phyloP scores from a whole-genome alignment of 2,329 filamentous ascomycete species.

The Aspergillus felis region DNA sequence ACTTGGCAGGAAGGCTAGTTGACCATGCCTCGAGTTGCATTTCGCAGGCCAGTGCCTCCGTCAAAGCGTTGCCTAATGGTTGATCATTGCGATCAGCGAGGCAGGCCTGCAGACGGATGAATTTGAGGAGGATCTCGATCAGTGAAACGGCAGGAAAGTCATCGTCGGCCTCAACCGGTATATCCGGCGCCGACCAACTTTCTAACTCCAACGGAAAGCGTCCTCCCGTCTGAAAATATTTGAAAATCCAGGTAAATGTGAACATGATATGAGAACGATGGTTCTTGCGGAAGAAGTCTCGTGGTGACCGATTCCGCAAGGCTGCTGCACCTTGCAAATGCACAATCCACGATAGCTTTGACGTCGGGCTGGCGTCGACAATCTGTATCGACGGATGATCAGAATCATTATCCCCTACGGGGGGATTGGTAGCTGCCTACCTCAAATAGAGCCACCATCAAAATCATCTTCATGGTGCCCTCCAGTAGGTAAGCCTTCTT shows the following conservation, averaged over 20 bases:
- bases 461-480: conserved; percentile 12
- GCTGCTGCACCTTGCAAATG: conserved; percentile 21
- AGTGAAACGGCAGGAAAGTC: conserved; percentile 9
- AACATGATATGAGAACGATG: too few species aligned
- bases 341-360: conserved; percentile 14
- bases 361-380: conserved; percentile 14
- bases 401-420: neutral
- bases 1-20: conserved; percentile 12
- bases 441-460: conserved; percentile 21
- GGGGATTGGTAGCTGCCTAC: conserved; percentile 7
- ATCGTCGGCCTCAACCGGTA: neutral
- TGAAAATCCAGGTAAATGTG: conserved; percentile 13
- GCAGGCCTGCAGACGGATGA: conserved; percentile 9
- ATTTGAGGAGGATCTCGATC: conserved; percentile 19
- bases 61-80: conserved; percentile 1
- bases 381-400: conserved; percentile 10
- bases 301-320: conserved; percentile 11
- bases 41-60: conserved; percentile 11
- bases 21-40: conserved; percentile 18
- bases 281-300: too few species aligned
- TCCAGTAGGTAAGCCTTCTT: neutral
- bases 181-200: conserved; percentile 9
- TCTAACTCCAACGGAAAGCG: conserved; percentile 9
- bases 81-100: neutral
- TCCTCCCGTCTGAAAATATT: conserved; percentile 14